Conservation (phyloP, 1,284 basidiomycete species). For the Melampsora larici-populina region DNA sequence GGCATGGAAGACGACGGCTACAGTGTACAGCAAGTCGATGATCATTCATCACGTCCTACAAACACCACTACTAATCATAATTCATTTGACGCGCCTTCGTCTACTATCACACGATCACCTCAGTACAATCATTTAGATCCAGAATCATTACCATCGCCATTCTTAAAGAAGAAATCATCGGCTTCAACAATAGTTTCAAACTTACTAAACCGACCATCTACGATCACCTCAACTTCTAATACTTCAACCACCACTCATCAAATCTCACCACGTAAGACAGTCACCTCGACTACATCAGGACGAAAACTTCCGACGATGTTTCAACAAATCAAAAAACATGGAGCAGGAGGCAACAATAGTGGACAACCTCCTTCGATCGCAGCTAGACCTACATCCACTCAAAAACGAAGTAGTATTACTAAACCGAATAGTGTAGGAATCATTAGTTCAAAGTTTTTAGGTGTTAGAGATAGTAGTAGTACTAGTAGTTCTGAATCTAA, state of each 20-base stretch:
- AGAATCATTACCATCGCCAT: slow-evolving; percentile 33
- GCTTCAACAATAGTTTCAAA: slow-evolving; percentile 23
- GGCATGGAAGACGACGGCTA: no score
- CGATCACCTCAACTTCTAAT: not conserved
- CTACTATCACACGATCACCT: slow-evolving; percentile 16
- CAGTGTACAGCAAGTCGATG: no score
- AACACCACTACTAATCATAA: slow-evolving; percentile 23
- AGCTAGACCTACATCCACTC: no score
- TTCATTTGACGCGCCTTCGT: not conserved
- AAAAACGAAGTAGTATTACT: no score
- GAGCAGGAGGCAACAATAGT: slow-evolving; percentile 48
- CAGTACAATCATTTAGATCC: slow-evolving; percentile 40
- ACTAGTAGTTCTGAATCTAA: no score
- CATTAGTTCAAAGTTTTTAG: no score
- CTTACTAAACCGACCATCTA: slow-evolving; percentile 15
- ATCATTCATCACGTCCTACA: slow-evolving; percentile 9
- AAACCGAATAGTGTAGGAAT: no score
- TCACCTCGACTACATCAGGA: slow-evolving; percentile 44
- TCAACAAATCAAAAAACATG: slow-evolving; percentile 52
- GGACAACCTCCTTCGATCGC: slow-evolving; percentile 44
- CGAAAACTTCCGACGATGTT: slow-evolving; percentile 50
- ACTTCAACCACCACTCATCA: slow-evolving; percentile 43
- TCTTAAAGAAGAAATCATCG: slow-evolving; percentile 39
- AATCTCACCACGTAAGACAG: slow-evolving; percentile 49
- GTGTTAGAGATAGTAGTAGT: no score